phyloP scores from a whole-genome alignment of 1,139 yeast genomes.

The Nakaseomyces uthaithaninus region DNA sequence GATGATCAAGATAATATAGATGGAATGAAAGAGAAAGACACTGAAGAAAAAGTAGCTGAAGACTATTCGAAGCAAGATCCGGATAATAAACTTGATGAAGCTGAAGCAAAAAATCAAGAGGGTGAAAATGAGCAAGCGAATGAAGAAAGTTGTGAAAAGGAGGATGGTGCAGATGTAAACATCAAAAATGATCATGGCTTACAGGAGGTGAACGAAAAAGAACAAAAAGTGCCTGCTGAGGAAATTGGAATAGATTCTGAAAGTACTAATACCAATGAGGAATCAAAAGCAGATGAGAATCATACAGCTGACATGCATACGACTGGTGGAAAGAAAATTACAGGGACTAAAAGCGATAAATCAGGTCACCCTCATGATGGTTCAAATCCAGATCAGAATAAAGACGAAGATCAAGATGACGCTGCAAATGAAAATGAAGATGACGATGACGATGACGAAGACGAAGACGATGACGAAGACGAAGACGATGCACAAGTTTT shows the following conservation, averaged over 20 bases:
- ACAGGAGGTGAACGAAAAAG: no score
- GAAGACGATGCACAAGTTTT: conserved; percentile 26
- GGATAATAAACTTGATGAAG: background rate
- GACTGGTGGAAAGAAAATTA: no score
- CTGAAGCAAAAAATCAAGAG: background rate
- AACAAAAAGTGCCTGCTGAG: no score
- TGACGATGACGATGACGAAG: conserved; percentile 19
- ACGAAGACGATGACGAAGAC: conserved; percentile 30
- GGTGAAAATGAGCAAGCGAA: background rate
- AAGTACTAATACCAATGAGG: no score
- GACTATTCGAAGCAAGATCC: background rate
- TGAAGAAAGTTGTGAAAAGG: background rate
- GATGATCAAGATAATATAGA: background rate
- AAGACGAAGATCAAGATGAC: conserved; percentile 2
- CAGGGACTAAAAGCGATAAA: no score
- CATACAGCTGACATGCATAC: no score
- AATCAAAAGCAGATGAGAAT: no score
- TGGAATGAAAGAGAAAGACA: background rate
- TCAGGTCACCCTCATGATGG: background rate
- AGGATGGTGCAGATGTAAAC: no score
- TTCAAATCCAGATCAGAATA: background rate
- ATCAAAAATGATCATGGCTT: no score
- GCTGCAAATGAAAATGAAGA: conserved; percentile 1
- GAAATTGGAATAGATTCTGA: no score
- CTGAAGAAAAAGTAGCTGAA: background rate